Evolutionary conservation across 177 flowering plant genomes (phyloP).

Genomic region (Telopea speciosissima): DNA sequence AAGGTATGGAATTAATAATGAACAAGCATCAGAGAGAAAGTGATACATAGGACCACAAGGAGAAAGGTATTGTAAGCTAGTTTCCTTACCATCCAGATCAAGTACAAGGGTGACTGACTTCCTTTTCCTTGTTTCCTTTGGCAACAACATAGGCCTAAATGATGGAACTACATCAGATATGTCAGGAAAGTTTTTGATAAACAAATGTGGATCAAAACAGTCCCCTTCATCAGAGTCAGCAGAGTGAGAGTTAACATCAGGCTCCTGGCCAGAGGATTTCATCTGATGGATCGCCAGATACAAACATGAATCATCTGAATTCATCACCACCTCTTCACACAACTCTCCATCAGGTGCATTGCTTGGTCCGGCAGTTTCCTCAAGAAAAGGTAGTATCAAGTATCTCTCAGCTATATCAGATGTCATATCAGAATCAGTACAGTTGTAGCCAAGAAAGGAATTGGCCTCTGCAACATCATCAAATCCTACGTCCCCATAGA

Average conservation of each 20-base stretch:
- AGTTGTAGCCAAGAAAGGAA: constrained; percentile 38
- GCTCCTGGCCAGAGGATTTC: constrained; percentile 36
- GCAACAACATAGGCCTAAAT: constrained; percentile 30
- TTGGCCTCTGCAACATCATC: constrained; percentile 24
- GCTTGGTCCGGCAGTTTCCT: constrained; percentile 41
- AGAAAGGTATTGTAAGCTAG: background rate
- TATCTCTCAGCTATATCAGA: constrained; percentile 52
- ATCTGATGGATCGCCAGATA: constrained; percentile 50
- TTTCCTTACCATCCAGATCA: constrained; percentile 81
- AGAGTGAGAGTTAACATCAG: constrained; percentile 22
- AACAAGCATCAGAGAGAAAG: background rate
- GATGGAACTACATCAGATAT: constrained; percentile 44
- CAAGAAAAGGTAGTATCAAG: constrained; percentile 57
- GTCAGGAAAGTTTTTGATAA: constrained; percentile 59
- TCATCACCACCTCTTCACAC: constrained; percentile 27
- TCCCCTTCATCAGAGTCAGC: constrained; percentile 42
- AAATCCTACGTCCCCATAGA: constrained; percentile 28
- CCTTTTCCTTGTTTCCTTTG: constrained; percentile 40
- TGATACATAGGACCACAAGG: background rate
- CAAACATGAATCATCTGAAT: constrained; percentile 44
- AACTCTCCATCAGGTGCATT: constrained; percentile 21
- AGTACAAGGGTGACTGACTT: constrained; percentile 74
- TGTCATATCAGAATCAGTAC: constrained; percentile 37
- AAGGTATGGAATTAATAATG: too few species aligned
- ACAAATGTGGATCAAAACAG: constrained; percentile 56